Base-by-base conservation (phyloP, 805 yeast species). In the Metschnikowia gruessii region DNA sequence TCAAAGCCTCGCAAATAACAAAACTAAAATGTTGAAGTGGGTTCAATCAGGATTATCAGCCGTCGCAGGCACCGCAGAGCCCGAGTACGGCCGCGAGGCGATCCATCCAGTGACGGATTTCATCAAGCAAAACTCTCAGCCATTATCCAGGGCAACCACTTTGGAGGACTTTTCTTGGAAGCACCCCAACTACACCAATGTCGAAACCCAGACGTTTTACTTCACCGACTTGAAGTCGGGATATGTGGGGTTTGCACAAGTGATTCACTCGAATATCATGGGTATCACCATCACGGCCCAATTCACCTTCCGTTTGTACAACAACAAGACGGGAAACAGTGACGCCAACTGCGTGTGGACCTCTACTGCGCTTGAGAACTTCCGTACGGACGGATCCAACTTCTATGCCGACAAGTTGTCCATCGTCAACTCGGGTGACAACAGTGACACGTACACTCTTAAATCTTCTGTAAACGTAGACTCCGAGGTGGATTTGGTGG, bases 31-130 rank as follows among this genome's bases (percentile, higher is more conserved):
- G 91, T 70, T 85, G 43, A 84, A 82, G 79, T 85, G 90, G 90
- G 85, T 85, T 49, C 91, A 85, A 72, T 84, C 89, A 52, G 83
- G 90, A 55, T 75, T 87, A 44, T 87, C 97, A n/a, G 94, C 95
- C 5, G 94, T 90, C 38, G 92, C 97, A 5, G 99, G 99, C 45
- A 81, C 95, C 11, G 97, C 96, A 2, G 99, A 94, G 66, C 99
- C 99, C 21, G 96, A 86, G 62, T 94, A 94, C 60, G 99, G 99
- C 43, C 78, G 85, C 34, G 96, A 85, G 42, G 95, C 95, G 34
- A 87, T 94, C 55, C 92, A 85, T 60, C 80, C 97, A n/a, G 81
- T 91, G 48, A 79, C 86, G 35, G 79, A 79, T 31, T 64, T 80
- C 37, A 80, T 84, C 38, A 49, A 50, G 21, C 24, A 26, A 28